phyloP scores from a whole-genome alignment of 371 early-diverging fungal genomes.

The Dichotomocladium elegans region DNA sequence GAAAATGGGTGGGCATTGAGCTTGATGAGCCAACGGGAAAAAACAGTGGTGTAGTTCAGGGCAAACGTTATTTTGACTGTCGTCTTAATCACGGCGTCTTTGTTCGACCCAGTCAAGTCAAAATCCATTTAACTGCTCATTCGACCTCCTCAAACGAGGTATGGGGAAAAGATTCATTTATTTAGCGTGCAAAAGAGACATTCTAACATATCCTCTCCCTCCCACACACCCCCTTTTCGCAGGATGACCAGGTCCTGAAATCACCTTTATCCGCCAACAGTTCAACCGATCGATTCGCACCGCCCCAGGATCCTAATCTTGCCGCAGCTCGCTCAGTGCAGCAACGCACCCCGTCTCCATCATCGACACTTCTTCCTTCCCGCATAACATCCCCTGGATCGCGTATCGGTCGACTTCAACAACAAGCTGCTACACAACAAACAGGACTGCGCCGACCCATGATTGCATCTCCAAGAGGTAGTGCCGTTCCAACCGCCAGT shows the following conservation, averaged over 20 bases:
- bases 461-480: conserved; percentile 11
- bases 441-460: conserved; percentile 14
- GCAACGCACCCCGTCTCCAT: conserved; percentile 24
- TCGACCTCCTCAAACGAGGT: conserved; percentile 9
- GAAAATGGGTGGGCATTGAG: conserved; percentile 81
- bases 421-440: conserved; percentile 10
- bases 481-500: conserved; percentile 10
- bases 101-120: conserved; percentile 73
- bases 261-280: neutral
- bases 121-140: neutral
- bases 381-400: conserved; percentile 23
- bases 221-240: no score
- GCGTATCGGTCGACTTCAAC: conserved; percentile 16
- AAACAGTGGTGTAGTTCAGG: conserved; percentile 77
- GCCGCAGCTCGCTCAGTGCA: conserved; percentile 24
- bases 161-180: no score
- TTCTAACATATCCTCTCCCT: no score
- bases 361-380: conserved; percentile 23
- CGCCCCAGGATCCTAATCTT: conserved; percentile 20
- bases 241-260: no score
- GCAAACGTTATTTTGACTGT: conserved; percentile 81
- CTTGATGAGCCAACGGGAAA: conserved; percentile 72
- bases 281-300: conserved; percentile 18
- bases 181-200: no score
- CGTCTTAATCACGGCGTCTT: conserved; percentile 73